Evolutionary conservation across 495 filamentous ascomycete genomes (phyloP).

Genomic region (Xylaria acuta): DNA sequence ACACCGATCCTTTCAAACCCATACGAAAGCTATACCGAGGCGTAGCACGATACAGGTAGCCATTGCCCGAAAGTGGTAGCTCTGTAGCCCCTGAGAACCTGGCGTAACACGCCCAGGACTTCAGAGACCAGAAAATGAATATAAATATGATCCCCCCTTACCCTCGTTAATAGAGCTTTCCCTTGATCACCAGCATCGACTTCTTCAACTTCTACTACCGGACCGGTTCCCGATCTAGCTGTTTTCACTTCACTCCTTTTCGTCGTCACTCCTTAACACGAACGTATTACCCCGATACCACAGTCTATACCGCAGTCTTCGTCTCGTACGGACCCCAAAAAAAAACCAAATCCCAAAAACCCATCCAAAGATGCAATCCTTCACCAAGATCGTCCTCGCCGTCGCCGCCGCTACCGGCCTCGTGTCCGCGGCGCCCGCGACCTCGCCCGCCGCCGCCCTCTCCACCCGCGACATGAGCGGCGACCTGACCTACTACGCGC

Average conservation of each 20-base stretch:
- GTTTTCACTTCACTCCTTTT: slow-evolving; percentile 15
- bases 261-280: slow-evolving; percentile 19
- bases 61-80: not conserved
- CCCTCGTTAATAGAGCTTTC: not conserved
- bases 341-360: not conserved
- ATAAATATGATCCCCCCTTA: not conserved
- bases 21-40: not conserved
- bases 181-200: slow-evolving; percentile 14
- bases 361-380: slow-evolving; percentile 26
- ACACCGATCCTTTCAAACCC: slow-evolving; percentile 8
- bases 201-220: not conserved
- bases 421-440: slow-evolving; percentile 35
- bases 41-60: not conserved
- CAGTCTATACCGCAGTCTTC: not conserved
- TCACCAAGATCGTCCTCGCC: slow-evolving; percentile 31
- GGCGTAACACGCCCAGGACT: not conserved
- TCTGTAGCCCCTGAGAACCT: not conserved
- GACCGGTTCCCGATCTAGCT: slow-evolving; percentile 5
- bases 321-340: not conserved
- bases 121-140: slow-evolving; percentile 1
- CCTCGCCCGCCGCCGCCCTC: not conserved
- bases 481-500: slow-evolving; percentile 50
- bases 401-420: slow-evolving; percentile 38
- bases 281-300: slow-evolving; percentile 6
- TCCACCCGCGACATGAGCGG: slow-evolving; percentile 32